These are phyloP conservation scores for Thelonectria rubi DNA, from an alignment of 2,329 filamentous ascomycete genomes.

Conservation along the genomic window DNA sequence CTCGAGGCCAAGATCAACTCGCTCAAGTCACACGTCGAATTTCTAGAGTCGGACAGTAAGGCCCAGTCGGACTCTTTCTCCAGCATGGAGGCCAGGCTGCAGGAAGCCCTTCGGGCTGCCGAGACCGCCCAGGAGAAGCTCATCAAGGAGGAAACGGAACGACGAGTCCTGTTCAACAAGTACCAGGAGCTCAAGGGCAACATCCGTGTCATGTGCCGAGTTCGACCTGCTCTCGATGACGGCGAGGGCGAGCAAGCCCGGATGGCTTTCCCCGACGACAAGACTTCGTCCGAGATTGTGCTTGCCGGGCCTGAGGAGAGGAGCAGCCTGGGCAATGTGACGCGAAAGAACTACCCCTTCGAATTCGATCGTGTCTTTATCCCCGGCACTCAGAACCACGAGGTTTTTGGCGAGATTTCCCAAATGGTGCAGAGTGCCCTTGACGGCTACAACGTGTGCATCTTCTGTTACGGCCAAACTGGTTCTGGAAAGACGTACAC, in stretches of 20 bases:
- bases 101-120: slow-evolving; percentile 76
- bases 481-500: slow-evolving; percentile 97
- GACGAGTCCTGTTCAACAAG: slow-evolving; percentile 94
- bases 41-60: slow-evolving; percentile 88
- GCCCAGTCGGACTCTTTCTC: slow-evolving; percentile 88
- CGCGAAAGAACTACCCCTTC: slow-evolving; percentile 83
- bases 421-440: slow-evolving; percentile 96
- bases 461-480: slow-evolving; percentile 98
- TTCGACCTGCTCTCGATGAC: slow-evolving; percentile 74
- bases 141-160: slow-evolving; percentile 88
- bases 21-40: slow-evolving; percentile 83
- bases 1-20: slow-evolving; percentile 80
- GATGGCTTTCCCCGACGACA: slow-evolving; percentile 82
- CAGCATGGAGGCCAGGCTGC: slow-evolving; percentile 80
- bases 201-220: slow-evolving; percentile 97
- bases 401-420: slow-evolving; percentile 95
- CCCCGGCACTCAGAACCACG: slow-evolving; percentile 78
- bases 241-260: slow-evolving; percentile 73
- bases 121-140: slow-evolving; percentile 81
- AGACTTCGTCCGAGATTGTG: slow-evolving; percentile 87
- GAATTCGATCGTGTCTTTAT: slow-evolving; percentile 94
- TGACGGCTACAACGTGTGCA: slow-evolving; percentile 98
- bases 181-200: slow-evolving; percentile 98
- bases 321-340: slow-evolving; percentile 79
- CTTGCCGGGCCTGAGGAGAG: slow-evolving; percentile 85